Percentiles rank a stretch among this genome's conserved stretches.
Conservation (phyloP, 495 filamentous ascomycete genomes). For the Pyrenula massariospora region DNA sequence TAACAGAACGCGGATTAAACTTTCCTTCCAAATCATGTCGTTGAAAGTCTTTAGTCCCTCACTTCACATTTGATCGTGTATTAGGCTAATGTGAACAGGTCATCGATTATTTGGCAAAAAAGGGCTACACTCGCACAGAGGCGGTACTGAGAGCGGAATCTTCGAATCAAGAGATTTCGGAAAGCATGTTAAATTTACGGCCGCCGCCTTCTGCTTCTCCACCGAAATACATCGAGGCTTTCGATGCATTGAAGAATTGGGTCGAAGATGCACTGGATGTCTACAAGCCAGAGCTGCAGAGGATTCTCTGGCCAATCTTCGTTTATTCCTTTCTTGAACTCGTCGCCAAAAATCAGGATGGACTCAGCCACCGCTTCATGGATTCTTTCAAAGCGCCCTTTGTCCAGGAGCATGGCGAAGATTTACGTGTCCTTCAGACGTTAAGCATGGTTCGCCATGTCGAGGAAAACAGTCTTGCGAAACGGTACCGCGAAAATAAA, state of each 20-base stretch:
- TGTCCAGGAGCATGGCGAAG: conserved; percentile 61
- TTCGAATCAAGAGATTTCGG: conserved; percentile 51
- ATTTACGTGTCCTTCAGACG: conserved; percentile 54
- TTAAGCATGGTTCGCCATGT: conserved; percentile 70
- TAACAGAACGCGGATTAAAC: too few species aligned
- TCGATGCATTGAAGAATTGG: conserved; percentile 62
- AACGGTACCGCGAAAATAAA: conserved; percentile 69
- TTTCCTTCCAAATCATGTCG: too few species aligned
- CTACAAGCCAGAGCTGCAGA: conserved; percentile 89
- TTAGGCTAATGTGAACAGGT: conserved; percentile 63
- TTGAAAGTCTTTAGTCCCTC: too few species aligned
- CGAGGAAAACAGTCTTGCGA: conserved; percentile 53
- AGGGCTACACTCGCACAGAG: conserved; percentile 87
- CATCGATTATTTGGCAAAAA: conserved; percentile 92
- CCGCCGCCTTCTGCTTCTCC: not conserved
- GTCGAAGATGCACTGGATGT: conserved; percentile 83
- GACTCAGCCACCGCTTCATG: conserved; percentile 63
- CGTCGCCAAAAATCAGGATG: conserved; percentile 55
- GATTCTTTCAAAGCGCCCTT: conserved; percentile 55
- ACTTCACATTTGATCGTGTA: too few species aligned
- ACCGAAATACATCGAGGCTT: not conserved
- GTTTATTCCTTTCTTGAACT: conserved; percentile 85
- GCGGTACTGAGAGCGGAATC: conserved; percentile 88
- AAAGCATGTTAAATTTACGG: not conserved
- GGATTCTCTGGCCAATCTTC: conserved; percentile 84